These are phyloP conservation scores for Hydnomerulius pinastri DNA, from an alignment of 768 basidiomycete genomes.

Conservation along the genomic window DNA sequence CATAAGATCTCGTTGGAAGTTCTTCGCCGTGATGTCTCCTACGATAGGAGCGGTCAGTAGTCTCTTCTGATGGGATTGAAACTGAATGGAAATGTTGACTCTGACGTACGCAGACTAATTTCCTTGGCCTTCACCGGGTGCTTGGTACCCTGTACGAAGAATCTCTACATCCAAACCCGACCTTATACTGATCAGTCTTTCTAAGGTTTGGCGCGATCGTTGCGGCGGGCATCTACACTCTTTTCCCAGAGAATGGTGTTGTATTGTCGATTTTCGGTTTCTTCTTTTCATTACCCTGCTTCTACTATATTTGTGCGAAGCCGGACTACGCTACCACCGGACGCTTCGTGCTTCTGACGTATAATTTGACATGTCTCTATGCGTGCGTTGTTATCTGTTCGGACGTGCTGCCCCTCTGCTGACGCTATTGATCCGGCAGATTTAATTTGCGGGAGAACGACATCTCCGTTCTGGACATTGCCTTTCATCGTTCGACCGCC, in stretches of 20 bases:
- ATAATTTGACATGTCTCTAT: slow-evolving; percentile 83
- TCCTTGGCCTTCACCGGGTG: slow-evolving; percentile 78
- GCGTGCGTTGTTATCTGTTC: slow-evolving; percentile 42
- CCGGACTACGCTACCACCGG: slow-evolving; percentile 76
- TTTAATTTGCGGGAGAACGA: slow-evolving; percentile 76
- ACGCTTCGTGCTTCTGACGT: slow-evolving; percentile 81
- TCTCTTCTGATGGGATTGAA: neutral
- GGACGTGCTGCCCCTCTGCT: neutral
- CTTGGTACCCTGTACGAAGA: slow-evolving; percentile 76
- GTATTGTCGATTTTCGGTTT: slow-evolving; percentile 84
- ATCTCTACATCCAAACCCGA: neutral
- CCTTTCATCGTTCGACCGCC: slow-evolving; percentile 73
- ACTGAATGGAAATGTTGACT: slow-evolving; percentile 12
- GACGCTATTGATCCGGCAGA: slow-evolving; percentile 36
- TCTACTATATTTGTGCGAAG: slow-evolving; percentile 81
- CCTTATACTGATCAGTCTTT: slow-evolving; percentile 9
- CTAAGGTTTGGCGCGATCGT: slow-evolving; percentile 74
- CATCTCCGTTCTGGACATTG: slow-evolving; percentile 67
- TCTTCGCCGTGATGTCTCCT: slow-evolving; percentile 89
- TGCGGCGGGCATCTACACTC: slow-evolving; percentile 69
- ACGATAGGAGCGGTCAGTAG: slow-evolving; percentile 80
- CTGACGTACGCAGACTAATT: slow-evolving; percentile 67
- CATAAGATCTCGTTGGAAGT: slow-evolving; percentile 41
- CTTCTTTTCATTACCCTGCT: slow-evolving; percentile 90
- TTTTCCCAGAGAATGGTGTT: slow-evolving; percentile 75